phyloP scores from a whole-genome alignment of 495 filamentous ascomycete species.

The Xanthoparmelia taractica region DNA sequence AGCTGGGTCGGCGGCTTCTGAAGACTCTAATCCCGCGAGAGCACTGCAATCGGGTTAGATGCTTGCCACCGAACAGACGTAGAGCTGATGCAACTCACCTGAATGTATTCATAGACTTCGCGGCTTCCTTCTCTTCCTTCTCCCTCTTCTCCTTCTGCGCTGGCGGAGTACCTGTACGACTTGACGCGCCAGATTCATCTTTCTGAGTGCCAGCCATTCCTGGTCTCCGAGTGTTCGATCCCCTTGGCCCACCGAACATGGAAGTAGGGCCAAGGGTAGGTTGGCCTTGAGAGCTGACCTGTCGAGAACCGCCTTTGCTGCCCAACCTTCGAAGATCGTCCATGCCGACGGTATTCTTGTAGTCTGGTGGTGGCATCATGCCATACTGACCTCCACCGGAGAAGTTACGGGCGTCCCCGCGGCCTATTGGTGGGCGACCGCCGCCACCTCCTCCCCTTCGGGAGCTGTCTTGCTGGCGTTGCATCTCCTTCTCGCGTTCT shows the following conservation, averaged over 20 bases:
- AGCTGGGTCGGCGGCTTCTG: conserved; percentile 42
- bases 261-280: conserved; percentile 61
- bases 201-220: conserved; percentile 63
- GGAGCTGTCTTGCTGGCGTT: conserved; percentile 41
- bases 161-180: conserved; percentile 80
- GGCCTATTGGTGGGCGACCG: conserved; percentile 61
- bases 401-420: conserved; percentile 79
- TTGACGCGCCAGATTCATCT: conserved; percentile 78
- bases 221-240: conserved; percentile 74
- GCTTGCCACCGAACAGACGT: conserved; percentile 23
- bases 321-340: conserved; percentile 78
- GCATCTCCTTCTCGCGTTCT: conserved; percentile 51
- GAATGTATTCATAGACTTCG: conserved; percentile 76
- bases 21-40: conserved; percentile 49
- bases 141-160: conserved; percentile 48
- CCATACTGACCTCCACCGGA: conserved; percentile 53
- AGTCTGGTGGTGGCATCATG: conserved; percentile 60
- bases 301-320: conserved; percentile 52
- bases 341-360: conserved; percentile 72
- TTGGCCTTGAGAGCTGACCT: conserved; percentile 50
- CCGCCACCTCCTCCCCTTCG: conserved; percentile 45
- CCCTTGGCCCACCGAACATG: conserved; percentile 63
- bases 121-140: conserved; percentile 58
- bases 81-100: conserved; percentile 48
- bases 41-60: conserved; percentile 37